These are phyloP conservation scores for Hypholoma fasciculare DNA, from an alignment of 768 basidiomycete species.

Conservation along the genomic window DNA sequence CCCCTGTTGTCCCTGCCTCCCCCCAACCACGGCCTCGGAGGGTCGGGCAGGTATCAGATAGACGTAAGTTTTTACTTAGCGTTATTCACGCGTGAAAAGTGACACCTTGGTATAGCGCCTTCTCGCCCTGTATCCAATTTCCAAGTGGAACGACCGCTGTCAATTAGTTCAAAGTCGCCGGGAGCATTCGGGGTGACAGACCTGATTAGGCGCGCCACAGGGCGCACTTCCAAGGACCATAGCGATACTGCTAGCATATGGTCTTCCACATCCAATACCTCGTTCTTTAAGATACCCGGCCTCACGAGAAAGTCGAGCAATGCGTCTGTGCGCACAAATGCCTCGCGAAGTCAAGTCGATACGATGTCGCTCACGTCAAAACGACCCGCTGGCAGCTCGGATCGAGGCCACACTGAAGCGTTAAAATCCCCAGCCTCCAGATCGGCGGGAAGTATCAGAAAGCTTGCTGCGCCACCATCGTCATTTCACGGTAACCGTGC, in stretches of 20 bases:
- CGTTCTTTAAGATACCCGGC: conserved; percentile 36
- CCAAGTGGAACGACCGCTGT: conserved; percentile 46
- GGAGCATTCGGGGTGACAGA: conserved; percentile 50
- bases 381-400: conserved; percentile 25
- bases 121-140: conserved; percentile 40
- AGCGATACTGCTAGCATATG: conserved; percentile 50
- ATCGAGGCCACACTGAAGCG: conserved; percentile 27
- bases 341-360: conserved; percentile 37
- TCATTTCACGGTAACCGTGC: conserved; percentile 44
- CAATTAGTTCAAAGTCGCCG: conserved; percentile 53
- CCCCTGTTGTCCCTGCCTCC: conserved; percentile 57
- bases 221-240: conserved; percentile 41
- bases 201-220: conserved; percentile 51
- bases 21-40: conserved; percentile 32
- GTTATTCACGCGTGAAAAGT: not conserved
- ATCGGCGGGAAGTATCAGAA: conserved; percentile 47
- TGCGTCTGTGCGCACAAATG: conserved; percentile 46
- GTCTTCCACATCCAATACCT: conserved; percentile 36
- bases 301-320: conserved; percentile 52
- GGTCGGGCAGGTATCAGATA: conserved; percentile 24
- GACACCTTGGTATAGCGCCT: conserved; percentile 21
- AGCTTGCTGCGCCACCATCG: conserved; percentile 57
- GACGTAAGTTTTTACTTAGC: conserved; percentile 28
- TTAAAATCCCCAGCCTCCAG: conserved; percentile 35
- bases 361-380: conserved; percentile 46